phyloP scores from a whole-genome alignment of 2,329 filamentous ascomycete genomes.

The Orbilia quercus region DNA sequence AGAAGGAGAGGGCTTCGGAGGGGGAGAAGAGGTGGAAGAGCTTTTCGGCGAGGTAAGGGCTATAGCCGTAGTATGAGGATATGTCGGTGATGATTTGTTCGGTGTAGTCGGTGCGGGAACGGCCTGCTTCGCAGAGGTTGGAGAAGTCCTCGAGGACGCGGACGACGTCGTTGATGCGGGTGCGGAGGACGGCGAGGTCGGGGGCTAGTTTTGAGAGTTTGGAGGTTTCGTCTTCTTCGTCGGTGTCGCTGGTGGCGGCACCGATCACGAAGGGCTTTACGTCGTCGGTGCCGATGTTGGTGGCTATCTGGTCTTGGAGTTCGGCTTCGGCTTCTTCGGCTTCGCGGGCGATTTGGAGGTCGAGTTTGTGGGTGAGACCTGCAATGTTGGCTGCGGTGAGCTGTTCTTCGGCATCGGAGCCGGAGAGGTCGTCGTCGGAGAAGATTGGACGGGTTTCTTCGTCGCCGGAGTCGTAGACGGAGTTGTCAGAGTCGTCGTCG shows the following conservation, averaged over 20 bases:
- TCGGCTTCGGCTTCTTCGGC: slow-evolving; percentile 86
- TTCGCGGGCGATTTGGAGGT: slow-evolving; percentile 79
- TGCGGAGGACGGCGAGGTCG: slow-evolving; percentile 87
- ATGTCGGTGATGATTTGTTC: slow-evolving; percentile 88
- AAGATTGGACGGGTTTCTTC: slow-evolving; percentile 77
- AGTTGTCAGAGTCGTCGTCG: slow-evolving; percentile 67
- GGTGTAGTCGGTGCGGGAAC: slow-evolving; percentile 88
- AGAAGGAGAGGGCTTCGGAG: slow-evolving; percentile 95
- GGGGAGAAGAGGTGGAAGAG: slow-evolving; percentile 91
- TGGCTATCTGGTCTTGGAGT: slow-evolving; percentile 79
- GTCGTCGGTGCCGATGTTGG: slow-evolving; percentile 85
- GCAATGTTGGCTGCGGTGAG: slow-evolving; percentile 96
- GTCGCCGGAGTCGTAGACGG: slow-evolving; percentile 76
- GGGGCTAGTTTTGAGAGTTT: slow-evolving; percentile 78
- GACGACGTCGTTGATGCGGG: slow-evolving; percentile 90
- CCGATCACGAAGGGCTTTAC: slow-evolving; percentile 71
- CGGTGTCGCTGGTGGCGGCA: slow-evolving; percentile 71
- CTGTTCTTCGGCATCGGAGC: slow-evolving; percentile 86
- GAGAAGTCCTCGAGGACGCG: slow-evolving; percentile 90
- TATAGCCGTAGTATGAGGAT: slow-evolving; percentile 97
- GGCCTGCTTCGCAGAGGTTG: slow-evolving; percentile 80
- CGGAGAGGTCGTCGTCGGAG: slow-evolving; percentile 87
- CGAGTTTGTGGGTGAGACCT: slow-evolving; percentile 85
- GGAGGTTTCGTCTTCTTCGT: slow-evolving; percentile 67
- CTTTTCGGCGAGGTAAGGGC: slow-evolving; percentile 92